A percentile compares a stretch with the other conserved stretches of the same genome.
phyloP scores from a whole-genome alignment of 2,329 filamentous ascomycete genomes.

The Verticillium longisporum region DNA sequence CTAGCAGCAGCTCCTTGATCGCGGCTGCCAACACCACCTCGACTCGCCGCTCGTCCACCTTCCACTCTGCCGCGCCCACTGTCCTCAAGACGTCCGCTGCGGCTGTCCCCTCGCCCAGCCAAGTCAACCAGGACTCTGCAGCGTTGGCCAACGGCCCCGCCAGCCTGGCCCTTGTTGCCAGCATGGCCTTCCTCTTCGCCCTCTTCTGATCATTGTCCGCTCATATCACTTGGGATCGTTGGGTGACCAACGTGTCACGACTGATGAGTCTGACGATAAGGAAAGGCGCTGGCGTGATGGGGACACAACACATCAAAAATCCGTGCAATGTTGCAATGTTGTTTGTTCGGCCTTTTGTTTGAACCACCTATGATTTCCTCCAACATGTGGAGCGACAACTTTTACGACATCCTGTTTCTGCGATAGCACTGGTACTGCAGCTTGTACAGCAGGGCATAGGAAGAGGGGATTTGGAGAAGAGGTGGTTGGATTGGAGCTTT shows the following conservation, averaged over 20 bases:
- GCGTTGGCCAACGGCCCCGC: slow-evolving; percentile 6
- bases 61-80: not conserved
- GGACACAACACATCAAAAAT: not conserved
- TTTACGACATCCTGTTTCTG: slow-evolving; percentile 1
- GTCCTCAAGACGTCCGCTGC: not conserved
- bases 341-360: slow-evolving; percentile 5
- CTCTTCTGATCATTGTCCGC: slow-evolving; percentile 7
- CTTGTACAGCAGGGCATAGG: not conserved
- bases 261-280: slow-evolving; percentile 11
- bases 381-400: not conserved
- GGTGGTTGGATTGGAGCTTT: slow-evolving; percentile 1
- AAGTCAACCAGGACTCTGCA: slow-evolving; percentile 1
- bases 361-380: slow-evolving; percentile 9
- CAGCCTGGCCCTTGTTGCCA: slow-evolving; percentile 7
- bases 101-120: slow-evolving; percentile 4
- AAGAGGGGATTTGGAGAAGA: not conserved
- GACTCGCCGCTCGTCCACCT: not conserved
- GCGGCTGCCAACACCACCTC: not conserved
- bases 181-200: slow-evolving; percentile 9
- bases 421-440: not conserved
- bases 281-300: slow-evolving; percentile 4
- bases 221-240: slow-evolving; percentile 9
- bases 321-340: slow-evolving; percentile 12
- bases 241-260: slow-evolving; percentile 5
- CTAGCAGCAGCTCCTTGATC: not conserved